Evolutionary conservation across 768 basidiomycete species (phyloP).

Genomic region (Xerocomellus dryophilus): DNA sequence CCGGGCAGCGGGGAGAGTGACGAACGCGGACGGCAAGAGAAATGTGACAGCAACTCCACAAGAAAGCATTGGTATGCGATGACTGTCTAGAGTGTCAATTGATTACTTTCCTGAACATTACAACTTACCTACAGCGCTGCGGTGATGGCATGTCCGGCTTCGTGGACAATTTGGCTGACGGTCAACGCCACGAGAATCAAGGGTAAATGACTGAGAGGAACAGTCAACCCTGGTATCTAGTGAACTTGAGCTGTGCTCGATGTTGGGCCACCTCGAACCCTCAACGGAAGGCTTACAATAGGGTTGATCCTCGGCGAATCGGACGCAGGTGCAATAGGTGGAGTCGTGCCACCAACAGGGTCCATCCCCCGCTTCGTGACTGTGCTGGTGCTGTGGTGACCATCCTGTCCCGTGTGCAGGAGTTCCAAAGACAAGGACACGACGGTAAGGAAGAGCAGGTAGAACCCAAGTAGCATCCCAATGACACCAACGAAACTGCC

Average conservation of each 20-base stretch:
- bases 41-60: conserved; percentile 60
- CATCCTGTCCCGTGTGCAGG: not conserved
- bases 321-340: not conserved
- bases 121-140: conserved; percentile 61
- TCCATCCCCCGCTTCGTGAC: conserved; percentile 18
- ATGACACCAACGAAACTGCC: conserved; percentile 45
- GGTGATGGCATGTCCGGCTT: conserved; percentile 73
- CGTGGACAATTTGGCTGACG: conserved; percentile 69
- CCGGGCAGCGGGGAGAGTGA: conserved; percentile 50
- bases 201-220: conserved; percentile 70
- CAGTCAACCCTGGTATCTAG: conserved; percentile 81
- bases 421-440: conserved; percentile 19
- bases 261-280: not conserved
- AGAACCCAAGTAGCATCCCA: conserved; percentile 47
- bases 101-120: not conserved
- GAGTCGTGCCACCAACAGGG: not conserved
- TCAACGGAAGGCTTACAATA: conserved; percentile 29
- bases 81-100: conserved; percentile 41
- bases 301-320: conserved; percentile 20
- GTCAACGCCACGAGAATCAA: conserved; percentile 61
- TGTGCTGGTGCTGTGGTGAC: conserved; percentile 3
- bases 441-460: conserved; percentile 38
- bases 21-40: conserved; percentile 72
- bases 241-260: not conserved
- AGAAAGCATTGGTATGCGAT: conserved; percentile 58